These are phyloP conservation scores for Pseudoturritis turrita DNA, from an alignment of 345 rosid genomes.

Conservation along the genomic window DNA sequence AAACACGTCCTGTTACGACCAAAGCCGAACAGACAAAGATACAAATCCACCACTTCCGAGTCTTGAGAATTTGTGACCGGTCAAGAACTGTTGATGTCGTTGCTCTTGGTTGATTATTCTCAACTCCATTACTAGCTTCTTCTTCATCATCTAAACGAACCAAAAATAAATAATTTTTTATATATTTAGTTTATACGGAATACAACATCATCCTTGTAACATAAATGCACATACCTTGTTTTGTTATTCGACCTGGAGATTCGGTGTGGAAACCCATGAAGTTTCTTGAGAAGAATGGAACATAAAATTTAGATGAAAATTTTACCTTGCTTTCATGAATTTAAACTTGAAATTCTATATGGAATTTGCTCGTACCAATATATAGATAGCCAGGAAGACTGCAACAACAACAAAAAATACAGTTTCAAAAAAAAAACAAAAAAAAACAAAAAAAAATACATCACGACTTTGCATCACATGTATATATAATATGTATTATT, in stretches of 20 bases:
- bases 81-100: not conserved
- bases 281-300: not conserved
- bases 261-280: slow-evolving; percentile 1
- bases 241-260: not conserved
- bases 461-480: slow-evolving; percentile 4
- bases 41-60: slow-evolving; percentile 27
- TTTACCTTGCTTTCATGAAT: not conserved
- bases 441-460: too few relatives aligned
- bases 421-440: too few relatives aligned
- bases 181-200: not conserved
- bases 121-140: slow-evolving; percentile 4
- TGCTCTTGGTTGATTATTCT: slow-evolving; percentile 14
- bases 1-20: slow-evolving; percentile 24
- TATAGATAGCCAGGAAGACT: not conserved
- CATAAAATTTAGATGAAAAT: not conserved
- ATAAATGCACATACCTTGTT: slow-evolving; percentile 13
- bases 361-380: not conserved
- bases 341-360: not conserved
- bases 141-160: slow-evolving; percentile 11
- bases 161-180: not conserved
- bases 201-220: not conserved
- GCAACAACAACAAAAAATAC: not conserved
- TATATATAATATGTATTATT: not conserved
- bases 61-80: slow-evolving; percentile 8
- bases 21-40: slow-evolving; percentile 16